phyloP scores from a whole-genome alignment of 2,329 filamentous ascomycete species.

The Fusarium protoensiforme region DNA sequence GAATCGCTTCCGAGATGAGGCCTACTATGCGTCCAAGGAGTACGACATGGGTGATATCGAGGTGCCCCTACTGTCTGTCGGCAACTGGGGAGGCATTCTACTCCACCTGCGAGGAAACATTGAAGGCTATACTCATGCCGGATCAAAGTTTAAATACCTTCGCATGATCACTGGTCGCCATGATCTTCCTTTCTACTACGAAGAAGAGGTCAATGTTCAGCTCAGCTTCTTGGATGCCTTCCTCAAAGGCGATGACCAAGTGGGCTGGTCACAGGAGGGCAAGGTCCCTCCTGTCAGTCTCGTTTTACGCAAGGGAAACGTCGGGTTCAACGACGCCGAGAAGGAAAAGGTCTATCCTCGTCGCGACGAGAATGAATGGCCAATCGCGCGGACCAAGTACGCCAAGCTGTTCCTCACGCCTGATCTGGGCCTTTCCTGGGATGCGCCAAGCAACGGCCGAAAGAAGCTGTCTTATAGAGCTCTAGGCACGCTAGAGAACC shows the following conservation, averaged over 20 bases:
- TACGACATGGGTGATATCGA: slow-evolving; percentile 73
- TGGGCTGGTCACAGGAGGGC: slow-evolving; percentile 68
- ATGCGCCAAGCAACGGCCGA: slow-evolving; percentile 21
- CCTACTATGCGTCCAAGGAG: slow-evolving; percentile 73
- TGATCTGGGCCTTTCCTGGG: slow-evolving; percentile 49
- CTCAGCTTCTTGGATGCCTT: slow-evolving; percentile 77
- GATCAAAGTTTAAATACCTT: slow-evolving; percentile 75
- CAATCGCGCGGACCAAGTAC: slow-evolving; percentile 73
- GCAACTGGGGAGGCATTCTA: slow-evolving; percentile 77
- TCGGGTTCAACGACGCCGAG: slow-evolving; percentile 73
- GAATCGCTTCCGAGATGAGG: slow-evolving; percentile 69
- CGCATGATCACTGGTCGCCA: slow-evolving; percentile 77
- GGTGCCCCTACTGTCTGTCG: slow-evolving; percentile 74
- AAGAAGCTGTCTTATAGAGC: slow-evolving; percentile 67
- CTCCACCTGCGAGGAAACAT: slow-evolving; percentile 77
- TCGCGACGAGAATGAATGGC: slow-evolving; percentile 72
- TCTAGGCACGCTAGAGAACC: slow-evolving; percentile 65
- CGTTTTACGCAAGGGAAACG: slow-evolving; percentile 72
- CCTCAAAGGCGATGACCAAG: slow-evolving; percentile 72
- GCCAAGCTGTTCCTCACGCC: slow-evolving; percentile 69
- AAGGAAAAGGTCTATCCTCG: slow-evolving; percentile 66
- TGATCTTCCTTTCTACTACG: slow-evolving; percentile 78
- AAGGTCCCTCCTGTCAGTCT: slow-evolving; percentile 70
- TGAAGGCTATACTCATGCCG: slow-evolving; percentile 71
- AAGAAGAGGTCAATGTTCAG: slow-evolving; percentile 75